Evolutionary conservation across 768 basidiomycete species (phyloP).

Genomic region (Hygrocybe coccinea): DNA sequence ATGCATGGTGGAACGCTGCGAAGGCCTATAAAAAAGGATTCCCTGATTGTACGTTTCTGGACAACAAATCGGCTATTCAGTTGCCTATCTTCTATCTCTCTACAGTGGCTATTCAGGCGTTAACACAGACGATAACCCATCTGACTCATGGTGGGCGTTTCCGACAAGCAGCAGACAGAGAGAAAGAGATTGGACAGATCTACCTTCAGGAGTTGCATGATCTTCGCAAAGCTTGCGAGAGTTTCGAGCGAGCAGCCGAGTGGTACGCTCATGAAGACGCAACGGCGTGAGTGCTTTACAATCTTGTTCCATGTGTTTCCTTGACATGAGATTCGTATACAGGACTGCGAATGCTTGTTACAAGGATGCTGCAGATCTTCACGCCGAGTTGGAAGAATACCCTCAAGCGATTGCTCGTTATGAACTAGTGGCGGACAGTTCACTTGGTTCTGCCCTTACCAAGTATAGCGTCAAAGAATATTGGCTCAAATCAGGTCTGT

Average conservation of each 20-base stretch:
- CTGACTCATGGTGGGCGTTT: slow-evolving; percentile 84
- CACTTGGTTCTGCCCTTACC: slow-evolving; percentile 76
- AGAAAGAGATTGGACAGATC: slow-evolving; percentile 95
- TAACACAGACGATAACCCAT: slow-evolving; percentile 78
- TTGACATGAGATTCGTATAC: slow-evolving; percentile 7
- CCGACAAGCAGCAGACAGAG: slow-evolving; percentile 94
- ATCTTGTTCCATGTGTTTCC: neutral
- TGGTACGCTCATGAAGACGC: slow-evolving; percentile 99
- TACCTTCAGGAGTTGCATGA: slow-evolving; percentile 80
- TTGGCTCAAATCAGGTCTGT: slow-evolving; percentile 83
- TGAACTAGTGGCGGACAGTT: slow-evolving; percentile 84
- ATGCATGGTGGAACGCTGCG: slow-evolving; percentile 97
- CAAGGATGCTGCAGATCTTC: slow-evolving; percentile 94
- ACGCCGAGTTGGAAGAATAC: slow-evolving; percentile 85
- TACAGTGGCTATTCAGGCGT: slow-evolving; percentile 83
- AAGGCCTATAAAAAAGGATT: slow-evolving; percentile 91
- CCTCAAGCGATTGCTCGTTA: slow-evolving; percentile 81
- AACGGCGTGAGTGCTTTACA: slow-evolving; percentile 64
- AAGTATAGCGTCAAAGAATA: slow-evolving; percentile 99
- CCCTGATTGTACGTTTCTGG: slow-evolving; percentile 64
- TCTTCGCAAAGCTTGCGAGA: slow-evolving; percentile 82
- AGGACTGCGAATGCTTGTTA: slow-evolving; percentile 95
- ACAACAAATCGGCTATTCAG: neutral
- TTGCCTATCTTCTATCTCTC: slow-evolving; percentile 15
- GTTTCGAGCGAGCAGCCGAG: slow-evolving; percentile 86